Evolutionary conservation across 1,139 yeast species (phyloP).

Genomic region (Schwanniomyces etchellsii): DNA sequence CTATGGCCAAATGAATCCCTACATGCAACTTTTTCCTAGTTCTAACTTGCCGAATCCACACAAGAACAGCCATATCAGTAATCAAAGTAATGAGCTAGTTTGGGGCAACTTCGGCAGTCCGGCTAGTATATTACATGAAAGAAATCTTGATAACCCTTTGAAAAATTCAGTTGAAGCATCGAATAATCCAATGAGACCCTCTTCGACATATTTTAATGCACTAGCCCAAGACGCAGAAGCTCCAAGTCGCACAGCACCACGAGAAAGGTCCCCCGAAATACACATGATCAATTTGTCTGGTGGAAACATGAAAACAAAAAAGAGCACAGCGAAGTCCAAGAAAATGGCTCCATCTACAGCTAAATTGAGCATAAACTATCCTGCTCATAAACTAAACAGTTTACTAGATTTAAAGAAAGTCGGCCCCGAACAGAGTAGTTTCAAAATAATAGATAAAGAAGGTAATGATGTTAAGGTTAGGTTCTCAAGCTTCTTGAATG

Average conservation of each 20-base stretch:
- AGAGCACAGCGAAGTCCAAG: slow-evolving; percentile 11
- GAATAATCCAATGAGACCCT: neutral
- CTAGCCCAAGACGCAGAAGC: neutral
- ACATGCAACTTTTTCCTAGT: neutral
- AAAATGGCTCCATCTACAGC: slow-evolving; percentile 7
- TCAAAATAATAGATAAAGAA: slow-evolving; percentile 26
- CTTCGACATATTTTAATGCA: too few species aligned
- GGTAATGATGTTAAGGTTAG: slow-evolving; percentile 20
- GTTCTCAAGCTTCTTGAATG: slow-evolving; percentile 37
- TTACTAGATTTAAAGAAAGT: slow-evolving; percentile 26
- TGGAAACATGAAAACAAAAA: slow-evolving; percentile 3
- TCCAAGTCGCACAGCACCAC: too few species aligned
- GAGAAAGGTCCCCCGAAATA: neutral
- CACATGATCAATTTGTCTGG: neutral
- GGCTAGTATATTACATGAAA: neutral
- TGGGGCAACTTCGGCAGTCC: neutral
- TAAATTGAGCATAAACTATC: slow-evolving; percentile 20
- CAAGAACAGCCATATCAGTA: neutral
- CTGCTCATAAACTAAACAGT: slow-evolving; percentile 19
- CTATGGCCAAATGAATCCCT: neutral
- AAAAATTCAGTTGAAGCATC: neutral
- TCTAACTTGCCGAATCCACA: neutral
- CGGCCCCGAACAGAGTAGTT: slow-evolving; percentile 14
- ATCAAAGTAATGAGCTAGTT: neutral
- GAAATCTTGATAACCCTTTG: neutral